phyloP scores from a whole-genome alignment of 495 filamentous ascomycete genomes.

The Penicillium soppii region DNA sequence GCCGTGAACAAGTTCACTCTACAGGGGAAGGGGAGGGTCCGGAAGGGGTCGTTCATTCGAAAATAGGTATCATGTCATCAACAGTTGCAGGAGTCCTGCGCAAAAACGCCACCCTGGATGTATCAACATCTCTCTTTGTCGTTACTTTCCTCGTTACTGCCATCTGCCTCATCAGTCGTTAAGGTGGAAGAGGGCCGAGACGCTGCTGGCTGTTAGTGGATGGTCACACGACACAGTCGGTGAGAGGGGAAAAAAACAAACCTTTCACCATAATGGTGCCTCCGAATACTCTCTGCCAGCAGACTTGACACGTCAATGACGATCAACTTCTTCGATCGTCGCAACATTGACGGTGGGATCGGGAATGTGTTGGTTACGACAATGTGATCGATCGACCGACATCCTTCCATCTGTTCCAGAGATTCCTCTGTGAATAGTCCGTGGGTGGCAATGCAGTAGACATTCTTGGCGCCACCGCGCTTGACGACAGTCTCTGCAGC shows the following conservation, averaged over 20 bases:
- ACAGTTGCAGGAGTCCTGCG: conserved; percentile 22
- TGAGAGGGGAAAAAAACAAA: conserved; percentile 36
- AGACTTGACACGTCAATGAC: conserved; percentile 85
- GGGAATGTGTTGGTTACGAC: conserved; percentile 97
- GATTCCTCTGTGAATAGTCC: conserved; percentile 89
- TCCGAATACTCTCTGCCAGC: conserved; percentile 85
- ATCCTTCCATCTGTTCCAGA: conserved; percentile 85
- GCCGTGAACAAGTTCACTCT: not conserved
- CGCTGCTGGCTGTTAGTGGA: conserved; percentile 46
- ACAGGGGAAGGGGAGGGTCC: conserved; percentile 6
- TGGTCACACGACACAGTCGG: conserved; percentile 1
- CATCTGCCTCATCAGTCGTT: conserved; percentile 35
- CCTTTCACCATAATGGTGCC: conserved; percentile 88
- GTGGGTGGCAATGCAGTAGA: conserved; percentile 97
- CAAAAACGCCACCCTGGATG: conserved; percentile 21
- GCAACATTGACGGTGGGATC: conserved; percentile 68
- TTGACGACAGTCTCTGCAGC: conserved; percentile 98
- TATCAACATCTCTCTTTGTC: conserved; percentile 5
- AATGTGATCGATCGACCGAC: conserved; percentile 88
- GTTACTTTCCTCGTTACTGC: conserved; percentile 19
- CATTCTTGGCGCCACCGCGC: conserved; percentile 84
- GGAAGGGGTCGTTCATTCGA: conserved; percentile 12
- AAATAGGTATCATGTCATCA: conserved; percentile 31
- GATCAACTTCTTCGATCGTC: conserved; percentile 76
- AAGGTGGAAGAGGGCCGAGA: conserved; percentile 80